Percentiles rank a stretch among this genome's conserved stretches.
phyloP scores from a whole-genome alignment of 31 red algal species.

The Pterothamnion heteromorphum region DNA sequence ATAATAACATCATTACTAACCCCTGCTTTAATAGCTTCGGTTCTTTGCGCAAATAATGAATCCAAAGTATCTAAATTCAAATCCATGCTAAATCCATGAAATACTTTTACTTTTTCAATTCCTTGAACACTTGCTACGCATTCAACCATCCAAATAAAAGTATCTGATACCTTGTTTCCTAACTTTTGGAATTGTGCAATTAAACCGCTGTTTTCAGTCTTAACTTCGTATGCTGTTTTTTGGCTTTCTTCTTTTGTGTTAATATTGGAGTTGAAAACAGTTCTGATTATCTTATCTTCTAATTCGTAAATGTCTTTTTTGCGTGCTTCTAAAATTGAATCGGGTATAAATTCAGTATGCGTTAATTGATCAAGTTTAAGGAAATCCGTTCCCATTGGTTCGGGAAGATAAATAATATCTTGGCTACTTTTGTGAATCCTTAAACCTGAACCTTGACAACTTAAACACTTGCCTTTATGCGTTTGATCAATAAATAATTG shows the following conservation, averaged over 20 bases:
- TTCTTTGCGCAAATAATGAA: not conserved
- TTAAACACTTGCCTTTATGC: not conserved
- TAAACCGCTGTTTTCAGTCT: not conserved
- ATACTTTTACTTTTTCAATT: not conserved
- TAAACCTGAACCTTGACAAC: too few relatives aligned
- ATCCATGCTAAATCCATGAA: not conserved
- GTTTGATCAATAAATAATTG: not conserved
- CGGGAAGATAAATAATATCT: not conserved
- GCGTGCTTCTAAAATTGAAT: too few relatives aligned
- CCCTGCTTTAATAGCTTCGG: not conserved
- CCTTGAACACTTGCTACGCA: not conserved
- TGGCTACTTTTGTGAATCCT: not conserved
- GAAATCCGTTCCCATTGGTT: not conserved
- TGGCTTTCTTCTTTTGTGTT: not conserved
- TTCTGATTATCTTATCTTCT: too few relatives aligned
- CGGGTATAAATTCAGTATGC: too few relatives aligned
- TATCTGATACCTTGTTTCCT: not conserved
- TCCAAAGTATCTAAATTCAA: not conserved
- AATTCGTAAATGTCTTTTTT: too few relatives aligned
- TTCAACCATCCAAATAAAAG: not conserved
- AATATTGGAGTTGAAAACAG: not conserved
- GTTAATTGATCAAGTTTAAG: not conserved
- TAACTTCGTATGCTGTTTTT: too few relatives aligned
- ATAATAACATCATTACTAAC: not conserved
- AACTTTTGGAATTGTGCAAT: not conserved